Evolutionary conservation across 805 yeast species (phyloP).

Genomic region (Yarrowia sp.): DNA sequence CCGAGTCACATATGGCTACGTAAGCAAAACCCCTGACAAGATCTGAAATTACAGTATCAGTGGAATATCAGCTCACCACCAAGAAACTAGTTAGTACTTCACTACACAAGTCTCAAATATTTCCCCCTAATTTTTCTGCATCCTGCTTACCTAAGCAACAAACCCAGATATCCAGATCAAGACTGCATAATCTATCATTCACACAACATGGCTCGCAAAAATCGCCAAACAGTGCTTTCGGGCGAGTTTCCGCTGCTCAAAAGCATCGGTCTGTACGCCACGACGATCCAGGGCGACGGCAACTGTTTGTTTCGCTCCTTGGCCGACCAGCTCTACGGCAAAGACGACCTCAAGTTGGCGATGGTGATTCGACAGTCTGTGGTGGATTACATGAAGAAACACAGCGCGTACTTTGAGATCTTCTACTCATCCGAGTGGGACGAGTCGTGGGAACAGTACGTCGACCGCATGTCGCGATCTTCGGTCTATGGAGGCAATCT

Average conservation of each 20-base stretch:
- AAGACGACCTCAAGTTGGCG: constrained; percentile 35
- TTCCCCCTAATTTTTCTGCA: too few species aligned
- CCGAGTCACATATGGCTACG: too few species aligned
- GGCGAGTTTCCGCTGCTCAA: constrained; percentile 41
- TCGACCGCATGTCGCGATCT: constrained; percentile 40
- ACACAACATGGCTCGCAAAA: constrained; percentile 6
- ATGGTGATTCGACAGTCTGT: constrained; percentile 37
- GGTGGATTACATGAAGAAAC: constrained; percentile 37
- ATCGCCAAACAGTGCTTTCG: constrained; percentile 18
- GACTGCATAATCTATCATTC: constrained; percentile 3
- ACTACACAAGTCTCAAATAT: too few species aligned
- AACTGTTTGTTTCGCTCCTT: constrained; percentile 46
- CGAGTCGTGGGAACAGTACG: constrained; percentile 40
- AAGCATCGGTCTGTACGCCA: constrained; percentile 40
- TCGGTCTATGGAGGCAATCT: constrained; percentile 45
- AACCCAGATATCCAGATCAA: too few species aligned
- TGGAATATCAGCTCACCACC: too few species aligned
- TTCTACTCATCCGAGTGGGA: constrained; percentile 38
- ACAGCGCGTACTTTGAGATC: constrained; percentile 37
- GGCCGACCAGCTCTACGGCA: constrained; percentile 44
- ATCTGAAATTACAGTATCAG: too few species aligned
- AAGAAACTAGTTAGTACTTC: too few species aligned
- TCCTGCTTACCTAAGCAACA: too few species aligned
- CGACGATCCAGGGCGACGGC: constrained; percentile 44
- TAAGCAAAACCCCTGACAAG: too few species aligned